Evolutionary conservation across 139 green algal species (phyloP), one percentile per base, ranked within the genome.

Genomic region (Haematococcus sp.): DNA sequence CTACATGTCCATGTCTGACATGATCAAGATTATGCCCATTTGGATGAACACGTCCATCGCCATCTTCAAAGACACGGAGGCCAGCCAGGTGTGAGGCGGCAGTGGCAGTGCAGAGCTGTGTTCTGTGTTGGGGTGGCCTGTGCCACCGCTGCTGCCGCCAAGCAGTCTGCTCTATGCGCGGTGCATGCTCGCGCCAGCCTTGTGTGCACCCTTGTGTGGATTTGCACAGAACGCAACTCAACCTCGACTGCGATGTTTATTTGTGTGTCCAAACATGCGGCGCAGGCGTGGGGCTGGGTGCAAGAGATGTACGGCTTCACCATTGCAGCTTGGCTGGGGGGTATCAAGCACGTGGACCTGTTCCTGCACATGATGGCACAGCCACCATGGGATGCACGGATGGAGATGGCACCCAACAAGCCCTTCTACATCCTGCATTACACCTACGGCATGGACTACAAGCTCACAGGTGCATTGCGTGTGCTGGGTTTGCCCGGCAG

Each of bases 221-320:
- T 55, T 55, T 55, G 46, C 46, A 16, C 46, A 55, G 13, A 16
- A 63, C 55, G 55, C 55, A 15, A 28, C 22, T 28, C 46, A 55
- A 16, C 13, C 16, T 23, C 46, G 13, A 23, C 46, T 23, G 16
- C 15, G 15, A 55, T 61, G 54, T 61, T 16, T 25, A 25, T 25
- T 16, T 61, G 54, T 25, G 54, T 61, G 54, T 61, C 15, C 27
- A 22, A 11, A 4, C 22, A 28, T 31, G n/a, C n/a, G n/a, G 33
- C 32, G 49, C 75, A 90, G 83, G 84, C 82, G 54, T 97, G 91
- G 91, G 91, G 91, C 65, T 92, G 88, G 86, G 84, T 98, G 46
- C 91, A 95, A 74, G 94, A 98, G 79, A 98, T 98, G 94, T 98
- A 96, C 66, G 94, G 84, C 23, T 98, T 97, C 83, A 91, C 91